These are phyloP conservation scores for Russula sp. DNA, from an alignment of 768 basidiomycete species.

Conservation along the genomic window DNA sequence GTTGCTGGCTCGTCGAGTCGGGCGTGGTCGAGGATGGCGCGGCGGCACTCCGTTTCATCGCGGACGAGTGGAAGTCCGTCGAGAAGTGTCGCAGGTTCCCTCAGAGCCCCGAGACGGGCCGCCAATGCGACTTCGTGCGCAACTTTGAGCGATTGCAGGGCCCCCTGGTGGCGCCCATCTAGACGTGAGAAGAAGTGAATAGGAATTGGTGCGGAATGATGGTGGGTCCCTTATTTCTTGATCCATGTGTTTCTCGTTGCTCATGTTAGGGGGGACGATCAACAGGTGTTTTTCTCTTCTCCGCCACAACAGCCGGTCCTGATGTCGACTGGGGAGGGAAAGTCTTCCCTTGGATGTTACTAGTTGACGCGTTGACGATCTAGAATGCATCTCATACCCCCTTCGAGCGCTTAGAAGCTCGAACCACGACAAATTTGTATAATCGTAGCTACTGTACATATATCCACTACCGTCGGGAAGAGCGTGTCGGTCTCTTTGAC, in stretches of 20 bases:
- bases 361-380: not conserved
- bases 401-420: not conserved
- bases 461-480: not conserved
- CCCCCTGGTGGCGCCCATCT: not conserved
- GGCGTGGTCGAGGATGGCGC: slow-evolving; percentile 54
- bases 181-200: not conserved
- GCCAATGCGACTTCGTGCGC: slow-evolving; percentile 70
- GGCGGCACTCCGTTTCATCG: slow-evolving; percentile 60
- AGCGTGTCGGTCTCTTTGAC: not conserved
- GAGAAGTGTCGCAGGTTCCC: slow-evolving; percentile 74
- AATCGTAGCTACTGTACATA: not conserved
- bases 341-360: not conserved
- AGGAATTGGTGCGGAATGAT: not conserved
- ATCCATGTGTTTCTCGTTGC: not conserved
- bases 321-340: slow-evolving; percentile 3
- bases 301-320: slow-evolving; percentile 1
- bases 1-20: slow-evolving; percentile 73
- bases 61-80: slow-evolving; percentile 64
- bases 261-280: not conserved
- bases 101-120: slow-evolving; percentile 72
- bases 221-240: not conserved
- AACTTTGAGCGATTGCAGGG: slow-evolving; percentile 37
- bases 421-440: not conserved
- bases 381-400: slow-evolving; percentile 10
- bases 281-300: not conserved